phyloP scores from a whole-genome alignment of 139 green algal genomes.

The Chlorella sp. region DNA sequence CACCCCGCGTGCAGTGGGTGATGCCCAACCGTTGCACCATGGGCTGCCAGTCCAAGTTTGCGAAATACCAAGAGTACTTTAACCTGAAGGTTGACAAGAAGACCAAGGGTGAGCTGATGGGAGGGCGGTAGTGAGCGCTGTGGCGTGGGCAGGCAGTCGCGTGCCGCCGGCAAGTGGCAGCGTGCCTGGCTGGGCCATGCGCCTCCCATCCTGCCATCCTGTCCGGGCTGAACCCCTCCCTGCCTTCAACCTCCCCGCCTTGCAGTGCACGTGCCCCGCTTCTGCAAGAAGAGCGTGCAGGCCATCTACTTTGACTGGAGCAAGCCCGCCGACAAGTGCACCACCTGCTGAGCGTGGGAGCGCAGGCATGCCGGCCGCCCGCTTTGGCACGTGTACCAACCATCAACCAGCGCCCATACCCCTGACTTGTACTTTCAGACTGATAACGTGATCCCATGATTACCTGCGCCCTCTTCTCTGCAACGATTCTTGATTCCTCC shows the following conservation, averaged over 20 bases:
- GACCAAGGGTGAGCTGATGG: no score
- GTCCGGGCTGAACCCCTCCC: background rate
- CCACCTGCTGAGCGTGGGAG: no score
- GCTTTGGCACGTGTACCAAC: no score
- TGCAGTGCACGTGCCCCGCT: background rate
- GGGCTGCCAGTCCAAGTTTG: background rate
- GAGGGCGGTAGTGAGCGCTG: background rate
- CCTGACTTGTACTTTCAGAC: no score
- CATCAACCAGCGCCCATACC: no score
- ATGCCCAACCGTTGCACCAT: background rate
- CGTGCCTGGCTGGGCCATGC: background rate
- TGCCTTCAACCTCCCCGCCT: background rate
- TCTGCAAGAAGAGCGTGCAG: slow-evolving; percentile 4
- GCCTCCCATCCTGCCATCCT: background rate
- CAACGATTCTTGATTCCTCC: no score
- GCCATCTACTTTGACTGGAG: slow-evolving; percentile 9
- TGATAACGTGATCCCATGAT: no score
- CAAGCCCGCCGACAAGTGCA: no score
- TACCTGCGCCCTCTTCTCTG: no score
- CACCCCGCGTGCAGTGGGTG: background rate
- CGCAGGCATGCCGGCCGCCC: no score
- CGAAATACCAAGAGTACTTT: background rate
- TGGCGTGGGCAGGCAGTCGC: background rate
- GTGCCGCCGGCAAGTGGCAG: background rate
- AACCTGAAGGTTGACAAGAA: background rate